phyloP scores from a whole-genome alignment of 169 alveolate genomes.

The Eimeria falciformis region DNA sequence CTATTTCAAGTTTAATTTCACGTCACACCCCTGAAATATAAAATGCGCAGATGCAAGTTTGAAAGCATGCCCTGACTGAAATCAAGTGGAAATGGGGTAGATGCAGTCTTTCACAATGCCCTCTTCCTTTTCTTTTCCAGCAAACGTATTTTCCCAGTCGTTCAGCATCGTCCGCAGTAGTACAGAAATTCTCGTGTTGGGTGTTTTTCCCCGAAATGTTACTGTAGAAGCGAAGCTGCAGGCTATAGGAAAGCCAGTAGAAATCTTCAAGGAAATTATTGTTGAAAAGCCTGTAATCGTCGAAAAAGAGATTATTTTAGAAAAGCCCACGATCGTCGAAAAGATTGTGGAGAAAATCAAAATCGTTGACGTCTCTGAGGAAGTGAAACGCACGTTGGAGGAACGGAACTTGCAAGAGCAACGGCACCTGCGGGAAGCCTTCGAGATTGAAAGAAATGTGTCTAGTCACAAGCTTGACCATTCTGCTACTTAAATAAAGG shows the following conservation, averaged over 20 bases:
- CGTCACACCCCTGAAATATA: not conserved
- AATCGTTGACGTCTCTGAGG: constrained; percentile 44
- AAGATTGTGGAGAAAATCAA: constrained; percentile 18
- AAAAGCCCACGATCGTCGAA: constrained; percentile 15
- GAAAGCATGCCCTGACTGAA: too few relatives aligned
- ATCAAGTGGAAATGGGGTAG: too few relatives aligned
- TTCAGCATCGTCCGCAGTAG: too few relatives aligned
- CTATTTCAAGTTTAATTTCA: not conserved
- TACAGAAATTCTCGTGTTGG: too few relatives aligned
- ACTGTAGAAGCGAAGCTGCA: constrained; percentile 2
- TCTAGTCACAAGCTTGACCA: not conserved
- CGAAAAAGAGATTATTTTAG: not conserved
- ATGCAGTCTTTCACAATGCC: too few relatives aligned
- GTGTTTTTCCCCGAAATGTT: too few relatives aligned
- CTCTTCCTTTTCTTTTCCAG: too few relatives aligned
- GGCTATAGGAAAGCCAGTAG: not conserved
- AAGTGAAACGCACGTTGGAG: constrained; percentile 48
- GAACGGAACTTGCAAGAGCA: constrained; percentile 20
- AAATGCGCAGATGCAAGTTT: too few relatives aligned
- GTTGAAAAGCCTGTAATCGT: constrained; percentile 38
- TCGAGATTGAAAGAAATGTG: constrained; percentile 61
- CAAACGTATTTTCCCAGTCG: not conserved
- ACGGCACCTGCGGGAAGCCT: constrained; percentile 37
- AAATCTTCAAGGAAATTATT: constrained; percentile 5
- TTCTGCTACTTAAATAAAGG: too few relatives aligned